Conservation (phyloP, 78 protist genomes). For the Dictyostelium firmibasis region DNA sequence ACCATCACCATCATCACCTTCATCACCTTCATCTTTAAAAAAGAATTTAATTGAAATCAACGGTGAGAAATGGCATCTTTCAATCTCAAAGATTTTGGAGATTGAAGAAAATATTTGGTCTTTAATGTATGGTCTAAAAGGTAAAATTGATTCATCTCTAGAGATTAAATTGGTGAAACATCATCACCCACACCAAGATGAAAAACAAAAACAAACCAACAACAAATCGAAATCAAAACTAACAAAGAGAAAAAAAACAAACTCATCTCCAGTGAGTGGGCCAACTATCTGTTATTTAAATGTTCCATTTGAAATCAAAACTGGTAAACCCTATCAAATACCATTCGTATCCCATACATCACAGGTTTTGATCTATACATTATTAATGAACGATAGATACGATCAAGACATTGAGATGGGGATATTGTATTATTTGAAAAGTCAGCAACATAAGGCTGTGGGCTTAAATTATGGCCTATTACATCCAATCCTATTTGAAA, state of each 20-base stretch:
- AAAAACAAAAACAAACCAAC: background rate
- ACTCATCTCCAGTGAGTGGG: background rate
- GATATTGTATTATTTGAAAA: slow-evolving; percentile 55
- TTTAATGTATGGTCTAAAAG: slow-evolving; percentile 71
- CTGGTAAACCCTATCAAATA: slow-evolving; percentile 46
- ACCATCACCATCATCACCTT: background rate
- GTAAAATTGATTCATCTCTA: slow-evolving; percentile 64
- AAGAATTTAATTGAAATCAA: slow-evolving; percentile 4
- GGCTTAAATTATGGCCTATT: slow-evolving; percentile 46
- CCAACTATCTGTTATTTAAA: background rate
- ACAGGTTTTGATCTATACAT: slow-evolving; percentile 57
- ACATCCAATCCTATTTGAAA: slow-evolving; percentile 39
- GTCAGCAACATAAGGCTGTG: background rate
- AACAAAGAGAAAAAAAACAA: background rate
- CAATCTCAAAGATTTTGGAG: slow-evolving; percentile 36
- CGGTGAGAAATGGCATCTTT: slow-evolving; percentile 28
- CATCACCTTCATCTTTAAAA: background rate
- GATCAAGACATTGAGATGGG: slow-evolving; percentile 55
- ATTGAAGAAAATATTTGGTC: slow-evolving; percentile 80
- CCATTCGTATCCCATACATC: slow-evolving; percentile 46
- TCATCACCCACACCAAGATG: background rate
- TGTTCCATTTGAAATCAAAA: slow-evolving; percentile 70
- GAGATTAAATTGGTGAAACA: slow-evolving; percentile 38
- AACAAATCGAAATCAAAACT: background rate
- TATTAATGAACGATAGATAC: slow-evolving; percentile 75